phyloP scores from a whole-genome alignment of 73 alveolate species.

The Paramecium octaurelia region DNA sequence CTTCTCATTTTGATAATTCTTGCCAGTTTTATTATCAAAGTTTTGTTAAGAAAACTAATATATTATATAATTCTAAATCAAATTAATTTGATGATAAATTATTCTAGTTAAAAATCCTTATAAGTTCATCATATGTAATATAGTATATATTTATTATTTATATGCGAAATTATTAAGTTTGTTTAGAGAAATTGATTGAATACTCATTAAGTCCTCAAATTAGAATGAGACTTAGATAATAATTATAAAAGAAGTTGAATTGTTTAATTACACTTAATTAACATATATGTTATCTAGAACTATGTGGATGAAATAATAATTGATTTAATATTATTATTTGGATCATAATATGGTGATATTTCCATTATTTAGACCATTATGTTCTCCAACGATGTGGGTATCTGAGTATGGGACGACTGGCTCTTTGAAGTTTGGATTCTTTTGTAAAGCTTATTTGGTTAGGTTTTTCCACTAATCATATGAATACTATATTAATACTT shows the following conservation, averaged over 20 bases:
- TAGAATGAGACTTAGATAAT: not conserved
- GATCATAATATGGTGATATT: conserved; percentile 29
- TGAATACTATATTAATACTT: not conserved
- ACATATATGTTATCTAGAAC: not conserved
- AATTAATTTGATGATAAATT: too few species aligned
- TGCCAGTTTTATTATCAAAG: too few species aligned
- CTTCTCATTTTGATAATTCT: not conserved
- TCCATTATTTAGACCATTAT: conserved; percentile 64
- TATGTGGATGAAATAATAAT: not conserved
- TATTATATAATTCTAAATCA: too few species aligned
- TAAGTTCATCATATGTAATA: not conserved
- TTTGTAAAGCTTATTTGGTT: conserved; percentile 17
- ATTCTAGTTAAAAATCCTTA: not conserved
- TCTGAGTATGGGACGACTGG: conserved; percentile 68
- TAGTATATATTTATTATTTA: not conserved
- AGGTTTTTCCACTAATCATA: conserved; percentile 71
- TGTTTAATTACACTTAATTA: not conserved
- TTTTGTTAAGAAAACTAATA: too few species aligned
- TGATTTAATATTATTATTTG: not conserved
- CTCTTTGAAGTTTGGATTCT: conserved; percentile 63
- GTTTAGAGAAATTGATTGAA: not conserved
- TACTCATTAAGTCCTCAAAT: too few species aligned
- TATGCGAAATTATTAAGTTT: not conserved
- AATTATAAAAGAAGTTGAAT: not conserved
- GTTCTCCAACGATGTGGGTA: conserved; percentile 69